Evolutionary conservation across 331 rosid species (phyloP).

Genomic region (Cydonia oblonga): DNA sequence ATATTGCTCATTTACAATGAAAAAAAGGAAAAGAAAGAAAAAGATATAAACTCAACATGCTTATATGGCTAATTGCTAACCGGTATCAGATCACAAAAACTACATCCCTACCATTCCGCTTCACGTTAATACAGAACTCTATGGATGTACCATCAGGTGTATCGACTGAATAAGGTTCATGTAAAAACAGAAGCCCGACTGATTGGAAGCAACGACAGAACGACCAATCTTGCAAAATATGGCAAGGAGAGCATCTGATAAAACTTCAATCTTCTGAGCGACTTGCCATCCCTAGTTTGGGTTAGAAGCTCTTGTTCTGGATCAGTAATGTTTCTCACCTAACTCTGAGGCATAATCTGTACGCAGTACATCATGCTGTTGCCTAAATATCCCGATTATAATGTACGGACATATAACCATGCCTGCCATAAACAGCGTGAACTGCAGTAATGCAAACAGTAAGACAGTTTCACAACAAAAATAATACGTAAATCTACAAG

Average conservation of each 20-base stretch:
- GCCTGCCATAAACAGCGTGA: conserved; percentile 88
- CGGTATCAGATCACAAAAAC: conserved; percentile 2
- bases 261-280: conserved; percentile 30
- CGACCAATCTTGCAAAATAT: conserved; percentile 15
- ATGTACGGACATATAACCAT: conserved; percentile 79
- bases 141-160: conserved; percentile 6
- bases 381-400: conserved; percentile 55
- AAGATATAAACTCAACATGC: not conserved
- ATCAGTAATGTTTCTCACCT: conserved; percentile 41
- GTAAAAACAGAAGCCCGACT: conserved; percentile 18
- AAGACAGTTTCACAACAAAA: not conserved
- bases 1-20: not conserved
- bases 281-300: conserved; percentile 17
- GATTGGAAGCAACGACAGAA: conserved; percentile 11
- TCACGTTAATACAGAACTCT: not conserved
- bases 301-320: conserved; percentile 43
- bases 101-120: conserved; percentile 11
- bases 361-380: conserved; percentile 57
- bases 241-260: conserved; percentile 20
- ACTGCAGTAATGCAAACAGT: conserved; percentile 49
- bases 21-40: too few relatives aligned
- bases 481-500: not conserved
- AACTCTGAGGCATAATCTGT: conserved; percentile 44
- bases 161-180: not conserved
- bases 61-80: not conserved